These are phyloP conservation scores for Grosmannia huntii DNA, from an alignment of 2,329 filamentous ascomycete species.

Conservation along the genomic window DNA sequence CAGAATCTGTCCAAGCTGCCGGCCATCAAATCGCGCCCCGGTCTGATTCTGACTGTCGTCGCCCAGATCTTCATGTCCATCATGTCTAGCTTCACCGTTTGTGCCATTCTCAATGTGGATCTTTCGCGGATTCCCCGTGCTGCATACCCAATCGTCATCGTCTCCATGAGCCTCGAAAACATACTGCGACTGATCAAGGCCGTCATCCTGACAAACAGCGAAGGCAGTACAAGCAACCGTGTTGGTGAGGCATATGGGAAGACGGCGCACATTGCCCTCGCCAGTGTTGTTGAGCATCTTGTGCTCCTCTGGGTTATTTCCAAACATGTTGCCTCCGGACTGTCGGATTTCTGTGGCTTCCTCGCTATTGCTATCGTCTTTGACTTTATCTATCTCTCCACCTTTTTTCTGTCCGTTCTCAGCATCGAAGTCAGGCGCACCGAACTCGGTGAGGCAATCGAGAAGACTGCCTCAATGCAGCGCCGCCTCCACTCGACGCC, in stretches of 20 bases:
- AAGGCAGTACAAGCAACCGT: conserved; percentile 53
- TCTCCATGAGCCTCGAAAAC: conserved; percentile 67
- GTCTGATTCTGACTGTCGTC: conserved; percentile 57
- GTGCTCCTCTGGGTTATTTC: conserved; percentile 54
- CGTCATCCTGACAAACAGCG: conserved; percentile 57
- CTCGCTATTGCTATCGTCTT: conserved; percentile 62
- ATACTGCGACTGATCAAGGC: conserved; percentile 68
- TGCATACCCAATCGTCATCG: conserved; percentile 63
- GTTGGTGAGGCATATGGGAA: conserved; percentile 64
- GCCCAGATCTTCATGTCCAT: conserved; percentile 60
- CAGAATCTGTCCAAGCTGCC: conserved; percentile 54
- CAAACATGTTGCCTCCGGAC: conserved; percentile 50
- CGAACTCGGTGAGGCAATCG: conserved; percentile 62
- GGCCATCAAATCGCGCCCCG: conserved; percentile 63
- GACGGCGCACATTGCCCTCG: conserved; percentile 56
- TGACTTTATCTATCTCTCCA: conserved; percentile 66
- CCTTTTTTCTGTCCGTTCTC: conserved; percentile 67
- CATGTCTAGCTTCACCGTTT: conserved; percentile 68
- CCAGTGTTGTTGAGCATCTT: conserved; percentile 56
- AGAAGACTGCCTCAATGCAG: conserved; percentile 35
- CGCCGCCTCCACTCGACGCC: conserved; percentile 11
- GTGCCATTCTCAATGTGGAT: conserved; percentile 62
- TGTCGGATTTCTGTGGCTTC: conserved; percentile 61
- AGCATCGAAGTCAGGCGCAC: conserved; percentile 67
- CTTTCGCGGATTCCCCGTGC: conserved; percentile 61